Conservation (phyloP, 805 yeast genomes). For the Monosporozyma aerobia region DNA sequence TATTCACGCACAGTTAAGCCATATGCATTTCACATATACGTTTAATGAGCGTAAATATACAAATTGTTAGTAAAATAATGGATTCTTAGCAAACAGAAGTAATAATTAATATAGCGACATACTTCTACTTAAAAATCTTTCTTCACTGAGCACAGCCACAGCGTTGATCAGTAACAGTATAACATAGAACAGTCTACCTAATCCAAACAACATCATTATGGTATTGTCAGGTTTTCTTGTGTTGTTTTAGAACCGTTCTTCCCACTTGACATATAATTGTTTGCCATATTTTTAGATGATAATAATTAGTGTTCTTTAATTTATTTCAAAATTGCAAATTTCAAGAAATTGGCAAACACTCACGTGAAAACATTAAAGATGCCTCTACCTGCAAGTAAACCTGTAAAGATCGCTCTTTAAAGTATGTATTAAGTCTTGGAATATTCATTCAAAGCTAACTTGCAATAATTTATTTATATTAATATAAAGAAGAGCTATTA, state of each 20-base stretch:
- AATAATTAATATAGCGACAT: constrained; percentile 4
- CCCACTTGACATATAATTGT: background rate
- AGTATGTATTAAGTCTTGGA: no score
- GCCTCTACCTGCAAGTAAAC: no score
- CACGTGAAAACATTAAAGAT: background rate
- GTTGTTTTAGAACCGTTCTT: background rate
- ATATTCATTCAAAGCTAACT: no score
- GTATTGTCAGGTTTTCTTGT: background rate
- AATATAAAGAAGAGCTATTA: background rate
- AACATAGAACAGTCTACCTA: constrained; percentile 50
- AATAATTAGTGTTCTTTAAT: background rate
- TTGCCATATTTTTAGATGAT: no score
- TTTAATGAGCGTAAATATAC: no score
- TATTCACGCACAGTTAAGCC: background rate
- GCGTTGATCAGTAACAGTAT: constrained; percentile 55
- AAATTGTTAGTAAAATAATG: constrained; percentile 1
- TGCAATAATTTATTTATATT: background rate
- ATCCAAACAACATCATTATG: constrained; percentile 41
- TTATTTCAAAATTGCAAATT: background rate
- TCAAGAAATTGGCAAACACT: background rate
- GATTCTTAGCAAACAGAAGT: background rate
- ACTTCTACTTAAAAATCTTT: constrained; percentile 61
- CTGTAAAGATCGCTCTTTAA: no score
- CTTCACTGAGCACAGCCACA: constrained; percentile 72
- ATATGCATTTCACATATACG: background rate